Evolutionary conservation across 805 yeast genomes (phyloP).

Genomic region (Pichia californica): DNA sequence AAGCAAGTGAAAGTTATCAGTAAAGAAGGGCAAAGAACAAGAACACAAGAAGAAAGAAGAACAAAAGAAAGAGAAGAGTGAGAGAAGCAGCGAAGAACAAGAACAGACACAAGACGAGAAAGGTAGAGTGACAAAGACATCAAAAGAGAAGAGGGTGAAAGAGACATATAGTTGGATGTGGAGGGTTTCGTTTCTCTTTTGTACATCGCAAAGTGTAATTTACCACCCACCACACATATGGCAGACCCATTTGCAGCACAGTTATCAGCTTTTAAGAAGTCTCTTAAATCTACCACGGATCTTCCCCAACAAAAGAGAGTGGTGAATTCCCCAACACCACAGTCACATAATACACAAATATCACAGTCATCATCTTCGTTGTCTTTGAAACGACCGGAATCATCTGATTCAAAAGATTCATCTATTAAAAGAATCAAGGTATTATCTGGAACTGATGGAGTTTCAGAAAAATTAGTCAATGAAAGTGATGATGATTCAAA

Average conservation of each 20-base stretch:
- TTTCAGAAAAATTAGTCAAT: background rate
- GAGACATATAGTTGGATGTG: background rate
- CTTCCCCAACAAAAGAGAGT: constrained; percentile 34
- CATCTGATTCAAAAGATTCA: background rate
- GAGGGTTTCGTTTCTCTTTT: no score
- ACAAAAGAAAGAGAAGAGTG: background rate
- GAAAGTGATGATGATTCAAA: background rate
- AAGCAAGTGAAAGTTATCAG: background rate
- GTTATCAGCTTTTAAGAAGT: constrained; percentile 58
- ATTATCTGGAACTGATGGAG: background rate
- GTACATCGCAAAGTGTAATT: no score
- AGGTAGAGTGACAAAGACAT: no score
- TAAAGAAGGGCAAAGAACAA: background rate
- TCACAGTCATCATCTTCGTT: no score
- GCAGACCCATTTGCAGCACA: constrained; percentile 33
- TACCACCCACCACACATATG: no score
- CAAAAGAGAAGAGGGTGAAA: no score
- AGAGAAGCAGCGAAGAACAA: no score
- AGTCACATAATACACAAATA: background rate
- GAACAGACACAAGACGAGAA: no score
- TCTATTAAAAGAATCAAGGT: background rate
- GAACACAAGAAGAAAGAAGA: background rate
- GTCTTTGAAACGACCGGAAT: constrained; percentile 1
- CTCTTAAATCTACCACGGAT: constrained; percentile 52
- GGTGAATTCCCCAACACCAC: constrained; percentile 12